Base-by-base conservation (phyloP, 805 yeast species). In the Saccharomycopsis selenospora region DNA sequence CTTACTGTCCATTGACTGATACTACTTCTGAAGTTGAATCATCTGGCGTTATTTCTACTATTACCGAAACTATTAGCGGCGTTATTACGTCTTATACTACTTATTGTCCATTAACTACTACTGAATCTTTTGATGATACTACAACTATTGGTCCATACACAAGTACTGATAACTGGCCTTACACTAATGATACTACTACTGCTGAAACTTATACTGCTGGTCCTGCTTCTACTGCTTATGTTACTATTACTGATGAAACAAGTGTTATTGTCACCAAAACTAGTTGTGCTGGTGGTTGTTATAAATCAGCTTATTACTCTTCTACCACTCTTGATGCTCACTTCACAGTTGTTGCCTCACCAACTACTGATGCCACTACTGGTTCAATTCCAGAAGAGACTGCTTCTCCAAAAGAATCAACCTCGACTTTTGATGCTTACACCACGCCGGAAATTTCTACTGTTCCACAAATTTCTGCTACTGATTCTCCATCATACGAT, bases 31-130 rank as follows among this genome's bases (percentile, higher is more conserved):
- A 26, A 17, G 36, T 22, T 42, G n/a, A n/a, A n/a, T n/a, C n/a
- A n/a, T 10, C 36, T 40, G 42, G 14, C n/a, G 11, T 26, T 26
- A 18, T 36, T 10, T 23, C 33, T 18, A 36, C 47, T 23, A 43
- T 42, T 36, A 43, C 45, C 11, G 30, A 30, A 6, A 44, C 50
- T 20, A 22, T 42, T 3, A 25, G 40, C 29, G 50, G 47, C 17
- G 41, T 13, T 22, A 36, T 28, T 11, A 45, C 51, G 3, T 25
- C 50, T 11, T 40, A 40, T 22, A 40, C 42, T 23, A 40, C 42
- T 14, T 17, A 6, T 11, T 40, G 42, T 40, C 42, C 42, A 17
- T 40, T 40, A 13, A 40, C 42, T 40, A 23, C 25, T 23, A n/a
- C 40, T 36, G 40, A 36, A 14, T 36, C 22, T 28, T 28, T n/a